These are phyloP conservation scores for Corrigiola litoralis DNA, from an alignment of 179 eudicot genomes.

Conservation along the genomic window DNA sequence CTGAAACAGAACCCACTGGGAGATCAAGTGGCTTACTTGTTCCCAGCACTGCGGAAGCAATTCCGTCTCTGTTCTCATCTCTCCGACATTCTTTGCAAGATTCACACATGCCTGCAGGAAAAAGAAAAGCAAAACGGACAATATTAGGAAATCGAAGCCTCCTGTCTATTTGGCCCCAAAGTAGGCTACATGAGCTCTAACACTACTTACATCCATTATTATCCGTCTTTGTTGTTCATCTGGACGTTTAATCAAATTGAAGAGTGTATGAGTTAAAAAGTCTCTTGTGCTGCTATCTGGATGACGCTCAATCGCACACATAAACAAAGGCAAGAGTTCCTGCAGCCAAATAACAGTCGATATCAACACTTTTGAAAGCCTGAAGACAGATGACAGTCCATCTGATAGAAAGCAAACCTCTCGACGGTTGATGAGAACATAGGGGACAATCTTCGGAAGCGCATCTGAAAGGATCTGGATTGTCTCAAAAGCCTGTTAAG, in stretches of 20 bases:
- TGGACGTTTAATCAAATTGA: conserved; percentile 95
- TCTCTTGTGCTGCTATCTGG: conserved; percentile 88
- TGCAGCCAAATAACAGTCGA: conserved; percentile 26
- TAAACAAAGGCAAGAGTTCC: conserved; percentile 99
- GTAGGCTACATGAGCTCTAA: not conserved
- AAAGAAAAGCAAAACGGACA: conserved; percentile 1
- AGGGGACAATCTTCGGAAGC: conserved; percentile 97
- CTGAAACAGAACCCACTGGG: not conserved
- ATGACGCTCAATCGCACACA: conserved; percentile 99
- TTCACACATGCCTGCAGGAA: conserved; percentile 81
- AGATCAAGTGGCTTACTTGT: conserved; percentile 53
- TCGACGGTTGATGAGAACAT: conserved; percentile 92
- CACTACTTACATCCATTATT: conserved; percentile 83
- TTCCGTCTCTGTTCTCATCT: conserved; percentile 98
- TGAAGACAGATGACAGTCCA: conserved; percentile 5
- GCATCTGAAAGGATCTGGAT: conserved; percentile 94
- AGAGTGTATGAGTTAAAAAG: conserved; percentile 92
- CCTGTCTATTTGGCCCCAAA: not conserved
- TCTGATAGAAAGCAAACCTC: conserved; percentile 53
- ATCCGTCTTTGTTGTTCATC: conserved; percentile 97
- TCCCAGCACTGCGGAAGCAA: conserved; percentile 99
- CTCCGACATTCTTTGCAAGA: conserved; percentile 93
- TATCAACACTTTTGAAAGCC: not conserved
- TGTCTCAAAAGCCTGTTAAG: conserved; percentile 76
- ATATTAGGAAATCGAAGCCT: not conserved